These are phyloP conservation scores for Suhomyces guaymorum DNA, from an alignment of 1,139 yeast genomes.

Conservation along the genomic window DNA sequence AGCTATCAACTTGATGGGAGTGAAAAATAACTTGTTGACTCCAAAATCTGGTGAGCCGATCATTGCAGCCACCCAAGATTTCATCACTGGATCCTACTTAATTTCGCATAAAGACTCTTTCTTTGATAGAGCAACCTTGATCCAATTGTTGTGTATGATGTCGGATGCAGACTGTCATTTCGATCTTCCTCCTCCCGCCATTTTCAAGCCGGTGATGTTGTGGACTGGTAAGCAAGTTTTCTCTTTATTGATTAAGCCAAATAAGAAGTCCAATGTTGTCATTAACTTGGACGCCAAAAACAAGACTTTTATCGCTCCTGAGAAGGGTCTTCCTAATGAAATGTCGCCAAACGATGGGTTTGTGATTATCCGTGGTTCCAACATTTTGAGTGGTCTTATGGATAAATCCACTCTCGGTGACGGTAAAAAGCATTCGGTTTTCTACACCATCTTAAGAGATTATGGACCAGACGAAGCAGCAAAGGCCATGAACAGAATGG, in stretches of 20 bases:
- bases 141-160: slow-evolving; percentile 91
- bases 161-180: slow-evolving; percentile 86
- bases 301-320: slow-evolving; percentile 78
- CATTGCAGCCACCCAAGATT: slow-evolving; percentile 99
- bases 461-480: slow-evolving; percentile 97
- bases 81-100: slow-evolving; percentile 92
- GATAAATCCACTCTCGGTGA: slow-evolving; percentile 96
- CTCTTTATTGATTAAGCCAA: slow-evolving; percentile 83
- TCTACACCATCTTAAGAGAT: slow-evolving; percentile 91
- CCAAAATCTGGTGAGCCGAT: slow-evolving; percentile 99
- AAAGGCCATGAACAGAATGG: slow-evolving; percentile 96
- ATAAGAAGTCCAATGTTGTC: slow-evolving; percentile 68
- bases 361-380: slow-evolving; percentile 86
- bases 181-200: slow-evolving; percentile 94
- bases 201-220: slow-evolving; percentile 79
- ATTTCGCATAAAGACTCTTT: slow-evolving; percentile 93
- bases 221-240: slow-evolving; percentile 99
- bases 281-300: slow-evolving; percentile 94
- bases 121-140: slow-evolving; percentile 81
- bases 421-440: slow-evolving; percentile 96
- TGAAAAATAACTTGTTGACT: slow-evolving; percentile 87
- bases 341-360: slow-evolving; percentile 98
- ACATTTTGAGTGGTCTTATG: slow-evolving; percentile 91
- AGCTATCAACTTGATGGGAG: slow-evolving; percentile 97
- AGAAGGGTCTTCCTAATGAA: slow-evolving; percentile 71